These are phyloP conservation scores for Ministeria vibrans DNA, from an alignment of 78 protist genomes.

Conservation along the genomic window DNA sequence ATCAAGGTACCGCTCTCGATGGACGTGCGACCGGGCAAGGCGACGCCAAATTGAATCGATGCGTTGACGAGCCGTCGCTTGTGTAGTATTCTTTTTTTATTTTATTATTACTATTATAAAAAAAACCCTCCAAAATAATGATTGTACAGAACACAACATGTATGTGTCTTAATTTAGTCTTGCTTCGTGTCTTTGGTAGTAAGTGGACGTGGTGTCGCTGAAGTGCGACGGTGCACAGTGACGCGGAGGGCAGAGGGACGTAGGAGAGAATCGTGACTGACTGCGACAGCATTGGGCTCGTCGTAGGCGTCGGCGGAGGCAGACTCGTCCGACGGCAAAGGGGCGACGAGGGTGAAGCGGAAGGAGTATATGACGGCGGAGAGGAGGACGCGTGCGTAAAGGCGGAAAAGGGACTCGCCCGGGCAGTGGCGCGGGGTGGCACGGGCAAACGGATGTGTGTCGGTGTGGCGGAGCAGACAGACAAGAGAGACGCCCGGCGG, in stretches of 20 bases:
- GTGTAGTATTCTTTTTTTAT: no score
- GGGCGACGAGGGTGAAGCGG: no score
- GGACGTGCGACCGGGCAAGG: not conserved
- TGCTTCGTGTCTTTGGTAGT: not conserved
- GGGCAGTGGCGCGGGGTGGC: no score
- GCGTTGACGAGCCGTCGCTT: not conserved
- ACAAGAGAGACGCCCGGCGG: no score
- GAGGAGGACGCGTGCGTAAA: no score
- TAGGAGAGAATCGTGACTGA: not conserved
- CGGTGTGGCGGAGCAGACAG: no score
- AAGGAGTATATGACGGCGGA: no score
- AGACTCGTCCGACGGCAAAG: not conserved
- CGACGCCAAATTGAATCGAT: not conserved
- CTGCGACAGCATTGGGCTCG: not conserved
- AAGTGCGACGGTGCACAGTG: not conserved
- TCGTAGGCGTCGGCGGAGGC: not conserved
- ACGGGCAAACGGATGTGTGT: no score
- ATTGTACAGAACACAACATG: not conserved
- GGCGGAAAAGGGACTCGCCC: no score
- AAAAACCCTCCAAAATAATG: not conserved
- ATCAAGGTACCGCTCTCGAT: constrained; percentile 34
- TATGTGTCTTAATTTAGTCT: not conserved
- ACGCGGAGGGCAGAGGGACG: not conserved
- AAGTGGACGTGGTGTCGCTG: not conserved
- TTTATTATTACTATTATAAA: not conserved